phyloP scores from a whole-genome alignment of 1,284 basidiomycete genomes.

The Heterobasidion occidentale region DNA sequence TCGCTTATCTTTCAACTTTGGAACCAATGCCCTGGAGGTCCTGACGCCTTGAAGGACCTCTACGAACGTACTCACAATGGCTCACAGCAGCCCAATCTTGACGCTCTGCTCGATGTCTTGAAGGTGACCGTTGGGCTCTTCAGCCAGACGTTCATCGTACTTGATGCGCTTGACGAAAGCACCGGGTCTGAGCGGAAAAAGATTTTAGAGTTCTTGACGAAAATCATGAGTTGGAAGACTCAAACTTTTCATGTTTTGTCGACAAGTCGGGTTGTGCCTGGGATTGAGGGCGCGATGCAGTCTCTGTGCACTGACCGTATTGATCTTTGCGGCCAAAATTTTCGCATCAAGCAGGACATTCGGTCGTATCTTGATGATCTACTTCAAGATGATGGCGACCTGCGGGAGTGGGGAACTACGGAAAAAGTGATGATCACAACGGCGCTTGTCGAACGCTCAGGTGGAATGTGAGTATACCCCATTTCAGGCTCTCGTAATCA shows the following conservation, averaged over 20 bases:
- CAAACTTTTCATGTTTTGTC: background rate
- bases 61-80: background rate
- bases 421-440: background rate
- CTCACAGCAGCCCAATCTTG: background rate
- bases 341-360: background rate
- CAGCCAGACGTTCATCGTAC: background rate
- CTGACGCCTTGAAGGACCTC: background rate
- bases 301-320: background rate
- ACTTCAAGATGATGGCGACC: background rate
- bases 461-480: background rate
- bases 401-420: background rate
- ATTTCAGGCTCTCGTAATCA: background rate
- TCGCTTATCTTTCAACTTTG: constrained; percentile 2
- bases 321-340: background rate
- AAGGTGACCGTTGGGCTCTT: background rate
- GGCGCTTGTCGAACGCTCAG: background rate
- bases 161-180: constrained; percentile 5
- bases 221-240: background rate
- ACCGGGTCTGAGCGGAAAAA: background rate
- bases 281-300: background rate
- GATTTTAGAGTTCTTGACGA: background rate
- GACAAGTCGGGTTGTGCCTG: background rate
- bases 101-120: background rate
- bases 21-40: background rate
- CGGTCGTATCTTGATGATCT: background rate